Percentiles rank a stretch among this genome's conserved stretches.
These are phyloP conservation scores for Xylona heveae DNA, from an alignment of 495 filamentous ascomycete species.

Conservation along the genomic window DNA sequence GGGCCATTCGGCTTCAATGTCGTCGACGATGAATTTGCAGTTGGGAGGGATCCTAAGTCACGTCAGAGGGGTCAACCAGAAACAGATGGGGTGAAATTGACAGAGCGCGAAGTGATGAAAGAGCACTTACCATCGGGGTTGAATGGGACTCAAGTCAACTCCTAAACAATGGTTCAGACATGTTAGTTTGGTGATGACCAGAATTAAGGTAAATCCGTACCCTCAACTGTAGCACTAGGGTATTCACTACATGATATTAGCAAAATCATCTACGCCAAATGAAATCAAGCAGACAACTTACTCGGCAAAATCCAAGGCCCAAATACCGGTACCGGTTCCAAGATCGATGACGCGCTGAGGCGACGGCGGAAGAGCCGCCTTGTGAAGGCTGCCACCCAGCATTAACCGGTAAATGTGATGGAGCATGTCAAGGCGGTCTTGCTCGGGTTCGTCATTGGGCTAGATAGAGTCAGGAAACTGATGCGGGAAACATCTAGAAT, in stretches of 20 bases:
- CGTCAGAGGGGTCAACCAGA: no score
- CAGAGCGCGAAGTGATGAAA: no score
- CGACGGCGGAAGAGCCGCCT: neutral
- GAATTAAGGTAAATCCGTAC: conserved; percentile 5
- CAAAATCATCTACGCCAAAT: neutral
- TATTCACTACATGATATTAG: neutral
- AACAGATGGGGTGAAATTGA: no score
- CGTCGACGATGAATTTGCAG: conserved; percentile 14
- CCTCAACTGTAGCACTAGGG: conserved; percentile 4
- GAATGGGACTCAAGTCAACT: conserved; percentile 6
- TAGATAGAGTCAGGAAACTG: no score
- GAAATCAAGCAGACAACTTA: neutral
- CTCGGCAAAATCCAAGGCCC: neutral
- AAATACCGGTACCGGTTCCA: conserved; percentile 1
- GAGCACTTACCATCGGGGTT: conserved; percentile 7
- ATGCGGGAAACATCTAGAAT: no score
- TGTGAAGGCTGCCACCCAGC: neutral
- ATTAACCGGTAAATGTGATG: neutral
- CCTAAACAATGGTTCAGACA: no score
- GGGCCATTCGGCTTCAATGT: conserved; percentile 13
- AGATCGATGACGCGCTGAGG: neutral
- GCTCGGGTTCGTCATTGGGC: conserved; percentile 19
- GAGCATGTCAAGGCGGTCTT: conserved; percentile 21
- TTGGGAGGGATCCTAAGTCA: conserved; percentile 19
- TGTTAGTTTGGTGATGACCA: neutral